Conservation (phyloP, 202 grass and related monocot genomes). For the Miscanthus sacchariflorus region DNA sequence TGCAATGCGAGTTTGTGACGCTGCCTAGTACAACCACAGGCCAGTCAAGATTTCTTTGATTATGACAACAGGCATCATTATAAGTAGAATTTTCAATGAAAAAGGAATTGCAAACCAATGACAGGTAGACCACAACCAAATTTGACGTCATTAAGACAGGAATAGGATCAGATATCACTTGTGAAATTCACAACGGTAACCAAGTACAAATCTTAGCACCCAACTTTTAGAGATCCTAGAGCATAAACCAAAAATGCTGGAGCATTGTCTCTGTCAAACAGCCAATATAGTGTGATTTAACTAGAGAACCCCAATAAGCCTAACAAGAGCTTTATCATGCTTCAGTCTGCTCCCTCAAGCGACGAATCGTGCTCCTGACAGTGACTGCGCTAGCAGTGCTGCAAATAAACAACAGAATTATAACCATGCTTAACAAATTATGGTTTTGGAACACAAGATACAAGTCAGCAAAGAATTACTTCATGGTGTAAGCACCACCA, state of each 20-base stretch:
- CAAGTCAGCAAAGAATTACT: neutral
- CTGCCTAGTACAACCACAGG: neutral
- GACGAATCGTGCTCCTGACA: neutral
- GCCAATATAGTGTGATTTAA: neutral
- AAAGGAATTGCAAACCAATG: too few species aligned
- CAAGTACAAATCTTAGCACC: slow-evolving; percentile 9
- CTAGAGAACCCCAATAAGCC: too few species aligned
- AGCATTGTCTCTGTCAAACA: neutral
- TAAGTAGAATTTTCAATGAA: neutral
- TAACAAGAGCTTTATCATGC: neutral
- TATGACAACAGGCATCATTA: neutral
- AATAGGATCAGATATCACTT: neutral
- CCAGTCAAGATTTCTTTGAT: neutral
- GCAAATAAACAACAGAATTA: neutral
- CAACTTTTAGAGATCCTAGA: neutral
- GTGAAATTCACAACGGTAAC: neutral
- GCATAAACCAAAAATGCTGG: neutral
- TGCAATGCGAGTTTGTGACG: too few species aligned
- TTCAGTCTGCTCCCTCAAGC: neutral
- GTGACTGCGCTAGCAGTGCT: neutral
- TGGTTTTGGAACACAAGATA: neutral
- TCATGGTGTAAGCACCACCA: neutral
- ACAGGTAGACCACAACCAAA: neutral
- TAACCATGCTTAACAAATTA: neutral
- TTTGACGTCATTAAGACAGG: neutral